Evolutionary conservation across 2,329 filamentous ascomycete genomes (phyloP).

Genomic region (Cercospora nicotianae): DNA sequence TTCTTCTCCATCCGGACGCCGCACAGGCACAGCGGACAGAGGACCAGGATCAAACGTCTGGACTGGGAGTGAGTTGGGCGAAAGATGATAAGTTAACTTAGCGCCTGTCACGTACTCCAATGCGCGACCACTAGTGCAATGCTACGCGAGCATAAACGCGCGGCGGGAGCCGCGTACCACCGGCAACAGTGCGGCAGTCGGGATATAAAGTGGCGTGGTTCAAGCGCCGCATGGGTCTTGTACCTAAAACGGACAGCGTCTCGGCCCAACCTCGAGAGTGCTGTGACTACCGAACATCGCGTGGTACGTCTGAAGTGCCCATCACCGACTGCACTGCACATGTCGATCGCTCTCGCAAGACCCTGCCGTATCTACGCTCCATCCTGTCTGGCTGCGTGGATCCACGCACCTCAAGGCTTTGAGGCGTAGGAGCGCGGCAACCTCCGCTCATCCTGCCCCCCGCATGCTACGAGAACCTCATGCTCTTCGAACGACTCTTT

Average conservation of each 20-base stretch:
- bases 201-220: neutral
- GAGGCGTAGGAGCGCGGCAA: neutral
- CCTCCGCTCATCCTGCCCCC: neutral
- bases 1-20: neutral
- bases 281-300: neutral
- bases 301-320: neutral
- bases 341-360: neutral
- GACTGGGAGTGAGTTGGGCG: neutral
- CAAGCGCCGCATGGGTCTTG: neutral
- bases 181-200: neutral
- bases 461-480: neutral
- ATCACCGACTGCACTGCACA: neutral
- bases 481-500: neutral
- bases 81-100: neutral
- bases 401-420: neutral
- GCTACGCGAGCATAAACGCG: neutral
- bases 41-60: neutral
- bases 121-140: neutral
- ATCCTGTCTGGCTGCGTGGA: neutral
- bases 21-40: neutral
- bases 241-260: neutral
- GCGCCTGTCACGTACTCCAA: neutral
- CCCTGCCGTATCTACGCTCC: neutral
- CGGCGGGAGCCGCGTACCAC: neutral
- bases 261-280: neutral